These are phyloP conservation scores for Artomyces pyxidatus DNA, from an alignment of 768 basidiomycete species.

Conservation along the genomic window DNA sequence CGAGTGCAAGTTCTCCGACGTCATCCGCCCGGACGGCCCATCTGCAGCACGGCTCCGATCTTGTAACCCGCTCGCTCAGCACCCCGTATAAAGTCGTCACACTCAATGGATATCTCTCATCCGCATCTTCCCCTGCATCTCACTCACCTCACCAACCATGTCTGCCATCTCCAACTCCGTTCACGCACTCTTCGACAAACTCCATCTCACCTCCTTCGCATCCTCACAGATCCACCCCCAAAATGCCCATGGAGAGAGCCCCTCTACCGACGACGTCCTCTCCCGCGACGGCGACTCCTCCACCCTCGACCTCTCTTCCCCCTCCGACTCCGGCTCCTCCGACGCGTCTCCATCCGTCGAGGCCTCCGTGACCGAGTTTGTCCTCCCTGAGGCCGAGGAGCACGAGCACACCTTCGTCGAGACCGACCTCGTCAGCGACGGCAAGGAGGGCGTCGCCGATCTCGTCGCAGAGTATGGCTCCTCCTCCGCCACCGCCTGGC, in stretches of 20 bases:
- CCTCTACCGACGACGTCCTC: background rate
- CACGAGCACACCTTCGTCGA: background rate
- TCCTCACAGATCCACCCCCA: background rate
- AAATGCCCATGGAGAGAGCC: too few species aligned
- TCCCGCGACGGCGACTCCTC: background rate
- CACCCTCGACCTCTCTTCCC: too few species aligned
- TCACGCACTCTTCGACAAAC: background rate
- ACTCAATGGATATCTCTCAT: too few species aligned
- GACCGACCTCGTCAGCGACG: constrained; percentile 4
- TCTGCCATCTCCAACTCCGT: background rate
- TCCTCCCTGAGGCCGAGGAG: background rate
- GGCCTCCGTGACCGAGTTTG: background rate
- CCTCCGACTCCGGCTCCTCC: background rate
- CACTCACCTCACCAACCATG: background rate
- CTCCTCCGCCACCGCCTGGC: constrained; percentile 62
- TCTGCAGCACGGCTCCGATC: too few species aligned
- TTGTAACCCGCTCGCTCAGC: too few species aligned
- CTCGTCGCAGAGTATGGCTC: constrained; percentile 62
- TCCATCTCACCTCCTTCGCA: background rate
- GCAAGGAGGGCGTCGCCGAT: constrained; percentile 12
- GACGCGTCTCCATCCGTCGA: background rate
- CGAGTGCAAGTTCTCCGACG: too few species aligned
- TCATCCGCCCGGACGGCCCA: background rate
- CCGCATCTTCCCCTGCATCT: background rate
- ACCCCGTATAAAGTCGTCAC: background rate